These are phyloP conservation scores for Rhododendron mucronatum DNA, from an alignment of 148 eudicot species.

Conservation along the genomic window DNA sequence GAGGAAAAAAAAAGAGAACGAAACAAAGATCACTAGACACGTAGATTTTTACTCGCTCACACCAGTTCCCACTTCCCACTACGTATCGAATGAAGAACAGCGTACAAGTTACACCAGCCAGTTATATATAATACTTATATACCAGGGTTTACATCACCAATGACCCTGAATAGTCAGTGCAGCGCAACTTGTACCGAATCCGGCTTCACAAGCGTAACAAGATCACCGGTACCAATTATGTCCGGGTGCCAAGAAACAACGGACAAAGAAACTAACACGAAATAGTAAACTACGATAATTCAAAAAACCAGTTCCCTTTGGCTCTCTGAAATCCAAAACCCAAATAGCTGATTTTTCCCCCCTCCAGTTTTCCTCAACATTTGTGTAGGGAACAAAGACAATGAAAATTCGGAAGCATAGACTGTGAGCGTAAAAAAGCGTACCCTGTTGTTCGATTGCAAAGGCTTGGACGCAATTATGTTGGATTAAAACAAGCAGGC, in stretches of 20 bases:
- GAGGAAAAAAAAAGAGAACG: not conserved
- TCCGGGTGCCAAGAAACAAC: not conserved
- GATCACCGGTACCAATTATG: not conserved
- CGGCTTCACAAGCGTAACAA: not conserved
- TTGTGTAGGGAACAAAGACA: not conserved
- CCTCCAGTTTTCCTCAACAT: not conserved
- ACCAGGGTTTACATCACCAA: not conserved
- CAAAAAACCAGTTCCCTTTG: not conserved
- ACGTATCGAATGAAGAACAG: not conserved
- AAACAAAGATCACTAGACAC: not conserved
- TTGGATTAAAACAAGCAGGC: conserved; percentile 67
- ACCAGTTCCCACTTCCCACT: not conserved
- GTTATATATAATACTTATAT: not conserved
- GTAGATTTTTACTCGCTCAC: not conserved
- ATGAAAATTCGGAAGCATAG: not conserved
- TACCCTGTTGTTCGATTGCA: conserved; percentile 61
- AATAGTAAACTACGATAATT: not conserved
- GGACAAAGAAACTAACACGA: not conserved
- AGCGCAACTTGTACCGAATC: too few relatives aligned
- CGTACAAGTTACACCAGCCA: not conserved
- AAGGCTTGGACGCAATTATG: conserved; percentile 94
- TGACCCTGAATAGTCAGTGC: not conserved
- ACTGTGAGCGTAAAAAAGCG: not conserved
- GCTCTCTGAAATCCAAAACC: not conserved
- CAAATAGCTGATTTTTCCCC: not conserved